Base-by-base conservation (phyloP, 2,329 filamentous ascomycete genomes). In the Exophiala aquamarina region DNA sequence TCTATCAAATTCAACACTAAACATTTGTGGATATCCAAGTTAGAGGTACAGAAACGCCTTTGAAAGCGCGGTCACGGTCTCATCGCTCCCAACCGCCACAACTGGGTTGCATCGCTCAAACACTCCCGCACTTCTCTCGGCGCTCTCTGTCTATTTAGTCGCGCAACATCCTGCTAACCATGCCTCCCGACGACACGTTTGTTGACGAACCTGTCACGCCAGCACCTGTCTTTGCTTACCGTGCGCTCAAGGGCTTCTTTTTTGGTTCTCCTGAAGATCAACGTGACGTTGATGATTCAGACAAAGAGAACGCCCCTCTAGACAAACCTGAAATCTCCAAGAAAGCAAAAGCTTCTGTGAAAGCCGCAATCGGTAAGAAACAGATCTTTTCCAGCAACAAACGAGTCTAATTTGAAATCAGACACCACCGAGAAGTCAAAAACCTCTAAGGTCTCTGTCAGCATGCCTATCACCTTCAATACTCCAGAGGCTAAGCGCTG, bases 141-240 rank as follows among this genome's bases (percentile, higher is more conserved):
- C 23, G 23, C 6, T 26, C 6, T 26, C 23, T 11, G 11, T n/a
- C 37, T 15, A 23, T 19, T 21, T 32, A 41, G 39, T 28, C 21
- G 6, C 18, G n/a, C 31, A 9, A 18, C 13, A 36, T 15, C 18
- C 14, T 32, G n/a, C 21, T 19, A 13, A 41, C 17, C 5, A 57
- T 57, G 52, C 34, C 50, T 35, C 17, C 32, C 39, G 43, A 59
- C 10, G 50, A 53, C n/a, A 69, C 66, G 33, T 66, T 70, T 49
- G 60, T 76, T 49, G 80, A 83, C 33, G 69, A 76, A 5, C 82
- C 81, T 40, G 79, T 83, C 55, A 85, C 83, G 1, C 82, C 83
- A 7, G 82, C 81, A 37, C 81, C 81, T 37, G 73, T 84, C 17
- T 86, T 86, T 62, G 82, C 82, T 14, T 77, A 83, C 46, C 82